A percentile compares a stretch with the other conserved stretches of the same genome.
These are phyloP conservation scores for Epichloe brachyelytri DNA, from an alignment of 2,329 filamentous ascomycete species.

Conservation along the genomic window DNA sequence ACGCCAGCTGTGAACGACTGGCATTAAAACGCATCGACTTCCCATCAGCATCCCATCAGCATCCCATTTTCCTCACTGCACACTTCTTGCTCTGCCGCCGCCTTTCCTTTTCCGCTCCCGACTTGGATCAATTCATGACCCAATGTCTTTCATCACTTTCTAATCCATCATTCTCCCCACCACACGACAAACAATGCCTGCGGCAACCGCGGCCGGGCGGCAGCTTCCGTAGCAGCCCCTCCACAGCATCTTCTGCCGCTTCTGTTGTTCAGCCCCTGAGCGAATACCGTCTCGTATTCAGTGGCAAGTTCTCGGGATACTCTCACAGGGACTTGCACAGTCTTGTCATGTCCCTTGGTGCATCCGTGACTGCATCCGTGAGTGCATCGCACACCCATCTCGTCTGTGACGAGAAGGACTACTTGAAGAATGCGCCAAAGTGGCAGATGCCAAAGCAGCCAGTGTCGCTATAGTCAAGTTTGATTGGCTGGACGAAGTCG, in stretches of 20 bases:
- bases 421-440: conserved; percentile 36
- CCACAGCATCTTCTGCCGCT: conserved; percentile 1
- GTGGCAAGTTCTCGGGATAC: conserved; percentile 48
- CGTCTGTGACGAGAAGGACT: conserved; percentile 41
- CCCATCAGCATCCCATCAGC: too few relatives aligned
- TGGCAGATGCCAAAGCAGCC: conserved; percentile 32
- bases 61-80: too few relatives aligned
- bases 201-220: conserved; percentile 3
- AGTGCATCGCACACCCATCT: conserved; percentile 41
- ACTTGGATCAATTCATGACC: too few relatives aligned
- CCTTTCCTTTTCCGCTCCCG: too few relatives aligned
- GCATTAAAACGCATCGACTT: too few relatives aligned
- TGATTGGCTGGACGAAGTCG: conserved; percentile 49
- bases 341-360: conserved; percentile 36
- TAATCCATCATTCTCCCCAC: neutral
- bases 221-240: conserved; percentile 3
- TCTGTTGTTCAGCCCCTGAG: conserved; percentile 24
- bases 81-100: too few relatives aligned
- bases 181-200: neutral
- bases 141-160: neutral
- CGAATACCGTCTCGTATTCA: conserved; percentile 40
- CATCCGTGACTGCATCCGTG: conserved; percentile 31
- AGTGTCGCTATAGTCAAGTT: conserved; percentile 42
- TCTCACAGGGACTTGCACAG: conserved; percentile 32
- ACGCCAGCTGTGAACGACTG: too few relatives aligned